phyloP scores from a whole-genome alignment of 352 stramenopile genomes.

The Phytophthora litchii region DNA sequence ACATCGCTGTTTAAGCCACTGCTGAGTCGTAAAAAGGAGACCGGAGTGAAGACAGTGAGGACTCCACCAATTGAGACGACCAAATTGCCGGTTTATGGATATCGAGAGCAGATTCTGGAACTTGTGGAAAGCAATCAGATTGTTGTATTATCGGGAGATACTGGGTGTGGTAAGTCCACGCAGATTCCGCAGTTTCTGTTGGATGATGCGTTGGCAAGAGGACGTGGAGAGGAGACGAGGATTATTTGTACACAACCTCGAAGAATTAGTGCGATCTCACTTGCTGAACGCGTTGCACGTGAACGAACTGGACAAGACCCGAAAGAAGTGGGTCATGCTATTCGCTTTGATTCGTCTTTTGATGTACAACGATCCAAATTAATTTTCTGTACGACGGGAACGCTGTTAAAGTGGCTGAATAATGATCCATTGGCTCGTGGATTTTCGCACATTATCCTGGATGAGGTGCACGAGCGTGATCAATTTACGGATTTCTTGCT shows the following conservation, averaged over 20 bases:
- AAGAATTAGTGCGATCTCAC: conserved; percentile 90
- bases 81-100: conserved; percentile 64
- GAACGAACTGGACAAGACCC: conserved; percentile 68
- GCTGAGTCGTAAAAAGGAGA: neutral
- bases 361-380: conserved; percentile 88
- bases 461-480: conserved; percentile 97
- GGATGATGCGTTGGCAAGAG: conserved; percentile 76
- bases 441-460: conserved; percentile 95
- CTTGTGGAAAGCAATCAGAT: conserved; percentile 82
- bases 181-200: conserved; percentile 95
- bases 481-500: conserved; percentile 96
- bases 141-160: conserved; percentile 94
- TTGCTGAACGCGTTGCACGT: conserved; percentile 86
- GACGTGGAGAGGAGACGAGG: conserved; percentile 58
- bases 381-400: conserved; percentile 98
- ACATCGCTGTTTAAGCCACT: conserved; percentile 54
- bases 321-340: conserved; percentile 91
- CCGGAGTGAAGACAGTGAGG: conserved; percentile 18
- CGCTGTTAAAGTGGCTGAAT: conserved; percentile 85
- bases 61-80: conserved; percentile 22
- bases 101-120: conserved; percentile 70
- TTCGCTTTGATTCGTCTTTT: conserved; percentile 90
- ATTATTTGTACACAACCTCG: conserved; percentile 95
- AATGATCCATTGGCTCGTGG: conserved; percentile 74
- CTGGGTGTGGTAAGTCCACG: conserved; percentile 94